Percentiles rank a stretch among this genome's conserved stretches.
Conservation (phyloP, 345 rosid species). For the Barbarea vulgaris region DNA sequence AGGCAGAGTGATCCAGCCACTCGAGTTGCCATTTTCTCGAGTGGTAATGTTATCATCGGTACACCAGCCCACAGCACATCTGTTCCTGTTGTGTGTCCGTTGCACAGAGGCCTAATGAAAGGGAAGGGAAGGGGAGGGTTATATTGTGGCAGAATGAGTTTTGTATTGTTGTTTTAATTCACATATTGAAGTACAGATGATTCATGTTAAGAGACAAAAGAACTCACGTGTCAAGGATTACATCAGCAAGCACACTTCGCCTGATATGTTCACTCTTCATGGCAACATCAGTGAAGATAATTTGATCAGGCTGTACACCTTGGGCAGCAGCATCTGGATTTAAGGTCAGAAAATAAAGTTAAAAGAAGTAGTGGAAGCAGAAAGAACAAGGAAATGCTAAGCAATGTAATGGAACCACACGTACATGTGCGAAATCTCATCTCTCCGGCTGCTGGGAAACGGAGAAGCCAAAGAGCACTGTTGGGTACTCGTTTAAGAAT, state of each 20-base stretch:
- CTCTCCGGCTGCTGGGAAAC: slow-evolving; percentile 99
- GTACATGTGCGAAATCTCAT: slow-evolving; percentile 84
- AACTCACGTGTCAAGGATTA: slow-evolving; percentile 87
- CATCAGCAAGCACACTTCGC: slow-evolving; percentile 96
- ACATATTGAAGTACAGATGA: neutral
- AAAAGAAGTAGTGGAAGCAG: neutral
- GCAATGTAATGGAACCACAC: slow-evolving; percentile 24
- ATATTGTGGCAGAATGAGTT: neutral
- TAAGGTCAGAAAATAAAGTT: neutral
- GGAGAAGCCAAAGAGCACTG: slow-evolving; percentile 97
- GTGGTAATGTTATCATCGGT: slow-evolving; percentile 96
- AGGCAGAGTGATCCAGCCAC: slow-evolving; percentile 98
- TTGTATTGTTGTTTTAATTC: neutral
- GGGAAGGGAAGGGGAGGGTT: neutral
- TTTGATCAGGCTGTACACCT: slow-evolving; percentile 91
- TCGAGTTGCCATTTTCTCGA: slow-evolving; percentile 99
- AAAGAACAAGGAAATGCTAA: neutral
- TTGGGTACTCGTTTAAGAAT: slow-evolving; percentile 95
- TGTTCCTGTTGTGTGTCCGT: slow-evolving; percentile 98
- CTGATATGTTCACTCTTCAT: slow-evolving; percentile 95
- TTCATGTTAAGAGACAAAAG: neutral
- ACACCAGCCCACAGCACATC: slow-evolving; percentile 99
- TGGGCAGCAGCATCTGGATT: slow-evolving; percentile 80
- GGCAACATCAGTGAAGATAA: slow-evolving; percentile 97
- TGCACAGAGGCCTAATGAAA: slow-evolving; percentile 80